Base-by-base conservation (phyloP, 495 filamentous ascomycete species). In the Penicillium herquei region DNA sequence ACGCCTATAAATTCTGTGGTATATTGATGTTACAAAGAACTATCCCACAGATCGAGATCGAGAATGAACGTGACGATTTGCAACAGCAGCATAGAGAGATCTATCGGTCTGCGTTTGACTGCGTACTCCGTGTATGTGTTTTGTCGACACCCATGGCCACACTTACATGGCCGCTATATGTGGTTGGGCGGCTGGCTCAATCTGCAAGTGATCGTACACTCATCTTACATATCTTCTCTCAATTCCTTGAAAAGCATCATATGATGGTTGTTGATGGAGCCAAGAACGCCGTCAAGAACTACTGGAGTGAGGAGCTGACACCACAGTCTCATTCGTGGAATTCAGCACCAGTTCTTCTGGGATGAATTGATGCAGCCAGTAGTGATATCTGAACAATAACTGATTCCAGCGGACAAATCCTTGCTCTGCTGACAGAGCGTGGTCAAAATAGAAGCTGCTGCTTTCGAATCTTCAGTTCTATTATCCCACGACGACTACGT, bases 191-290 rank as follows among this genome's bases (percentile, higher is more conserved):
- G 7, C 40, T 59, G 17, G 56, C 56, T 3, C 35, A 21, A 1
- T 59, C 56, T 14, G 49, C 51, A 7, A 52, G 56, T 26, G 56
- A 59, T 32, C 51, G 56, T 2, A 59, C 51, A 2, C 39, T 59
- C 16, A 54, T 59, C 10, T 12, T 54, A 39, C 56, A 55, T 54
- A 59, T 59, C 7, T 59, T 59, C 47, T 50, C 51, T 9, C 56
- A 59, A 14, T 59, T 59, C 17, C n/a, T 54, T 13, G 44, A 59
- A 12, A 49, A 54, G 39, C 56, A 59, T 39, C 56, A 55, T 31
- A 59, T 59, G 56, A 54, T 51, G 51, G 56, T 59, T 46, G 51
- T 59, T 31, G 56, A 59, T 40, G 56, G 56, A 8, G 56, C 56
- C 0, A 41, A 49, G 16, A 39, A 45, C 7, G 54, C 54, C 0